Evolutionary conservation across 306 rosid genomes (phyloP), one percentile per base, ranked within the genome.

Genomic region (Vigna trinervia): DNA sequence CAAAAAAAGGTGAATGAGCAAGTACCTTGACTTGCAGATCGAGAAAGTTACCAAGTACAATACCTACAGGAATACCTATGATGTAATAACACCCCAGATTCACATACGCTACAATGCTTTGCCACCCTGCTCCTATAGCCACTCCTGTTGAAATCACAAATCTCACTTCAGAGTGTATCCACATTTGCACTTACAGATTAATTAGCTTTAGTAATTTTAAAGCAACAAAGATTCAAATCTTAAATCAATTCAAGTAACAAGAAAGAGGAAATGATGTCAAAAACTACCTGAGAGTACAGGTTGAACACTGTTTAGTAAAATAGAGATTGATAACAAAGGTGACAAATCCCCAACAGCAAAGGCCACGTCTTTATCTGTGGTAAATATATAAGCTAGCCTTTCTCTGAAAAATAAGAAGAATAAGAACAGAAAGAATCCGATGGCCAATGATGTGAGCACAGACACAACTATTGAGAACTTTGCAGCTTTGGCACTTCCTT

Each of bases 71-170:
- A 48, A 87, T 54, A 56, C 90, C 88, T 22, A 87, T 77, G 63
- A 82, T 12, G 73, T 84, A 87, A 76, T 87, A 87, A 51, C 90
- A 82, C 3, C 78, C 86, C n/a, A 87, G 14, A 76, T 87, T 87
- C 3, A 87, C 63, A 65, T 82, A 87, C 34, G 88, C 90, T 5
- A 87, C 90, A 48, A 65, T 38, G 81, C 75, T 52, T 82, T 87
- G 90, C 86, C 86, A 85, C 2, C 88, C 90, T 23, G 90, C 88
- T 73, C 90, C 90, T 23, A 87, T 61, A 3, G 90, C 90, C 34
- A 84, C 88, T 38, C 90, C 90, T 87, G 77, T 80, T 68, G 19
- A 71, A 58, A 34, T 51, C 76, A 76, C 11, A 22, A 68, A 41
- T 46, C 26, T 72, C 63, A 17, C 38, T 28, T 59, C 73, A 65